A percentile compares a stretch with the other conserved stretches of the same genome.
Conservation (phyloP, 2,329 filamentous ascomycete genomes). For the Dactylellina parvicollis region DNA sequence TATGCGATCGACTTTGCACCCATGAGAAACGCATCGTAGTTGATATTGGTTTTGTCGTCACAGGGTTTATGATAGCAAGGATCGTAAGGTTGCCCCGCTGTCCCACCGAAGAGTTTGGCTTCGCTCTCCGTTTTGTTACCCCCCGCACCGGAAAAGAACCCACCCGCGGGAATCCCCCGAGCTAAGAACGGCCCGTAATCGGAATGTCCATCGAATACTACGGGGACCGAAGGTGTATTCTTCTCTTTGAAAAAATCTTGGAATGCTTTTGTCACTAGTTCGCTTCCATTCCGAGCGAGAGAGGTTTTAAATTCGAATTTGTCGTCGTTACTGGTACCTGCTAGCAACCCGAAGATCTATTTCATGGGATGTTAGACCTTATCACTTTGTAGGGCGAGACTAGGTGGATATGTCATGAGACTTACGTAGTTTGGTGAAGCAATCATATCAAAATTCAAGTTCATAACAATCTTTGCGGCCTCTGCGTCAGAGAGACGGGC, state of each 20-base stretch:
- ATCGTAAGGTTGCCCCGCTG: slow-evolving; percentile 62
- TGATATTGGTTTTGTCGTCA: slow-evolving; percentile 45
- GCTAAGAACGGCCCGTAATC: slow-evolving; percentile 71
- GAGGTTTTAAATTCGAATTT: slow-evolving; percentile 67
- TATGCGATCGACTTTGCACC: slow-evolving; percentile 70
- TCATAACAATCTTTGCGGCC: slow-evolving; percentile 71
- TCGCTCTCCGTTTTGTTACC: slow-evolving; percentile 69
- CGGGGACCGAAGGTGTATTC: slow-evolving; percentile 64
- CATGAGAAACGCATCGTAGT: slow-evolving; percentile 57
- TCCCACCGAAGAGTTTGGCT: slow-evolving; percentile 67
- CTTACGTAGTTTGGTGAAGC: slow-evolving; percentile 70
- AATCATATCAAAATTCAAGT: slow-evolving; percentile 79
- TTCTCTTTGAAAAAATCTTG: slow-evolving; percentile 65
- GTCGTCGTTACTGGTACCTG: slow-evolving; percentile 68
- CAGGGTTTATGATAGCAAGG: slow-evolving; percentile 50
- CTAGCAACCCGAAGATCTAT: too few relatives aligned
- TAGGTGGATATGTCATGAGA: not conserved
- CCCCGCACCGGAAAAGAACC: slow-evolving; percentile 71
- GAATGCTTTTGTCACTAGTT: slow-evolving; percentile 67
- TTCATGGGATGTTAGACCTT: slow-evolving; percentile 21
- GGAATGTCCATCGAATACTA: slow-evolving; percentile 68
- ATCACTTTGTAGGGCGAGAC: not conserved
- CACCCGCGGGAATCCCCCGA: slow-evolving; percentile 68
- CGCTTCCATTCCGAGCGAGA: slow-evolving; percentile 67
- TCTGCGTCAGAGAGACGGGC: slow-evolving; percentile 64